Evolutionary conservation across 1,284 basidiomycete species (phyloP).

Genomic region (Xerocomus amazonicus): DNA sequence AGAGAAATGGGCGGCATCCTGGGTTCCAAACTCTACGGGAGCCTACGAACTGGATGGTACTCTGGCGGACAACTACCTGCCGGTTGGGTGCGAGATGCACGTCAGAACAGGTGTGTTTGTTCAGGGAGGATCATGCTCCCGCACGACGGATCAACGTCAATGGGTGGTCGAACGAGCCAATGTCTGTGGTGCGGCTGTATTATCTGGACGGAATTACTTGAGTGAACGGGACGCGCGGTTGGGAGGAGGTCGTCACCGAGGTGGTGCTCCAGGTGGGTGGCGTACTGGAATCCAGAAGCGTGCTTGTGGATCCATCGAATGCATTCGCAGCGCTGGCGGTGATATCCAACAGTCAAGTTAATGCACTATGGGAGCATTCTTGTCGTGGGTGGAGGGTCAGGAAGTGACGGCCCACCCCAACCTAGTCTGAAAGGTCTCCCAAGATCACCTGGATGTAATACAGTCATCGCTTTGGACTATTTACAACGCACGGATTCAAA

Average conservation of each 20-base stretch:
- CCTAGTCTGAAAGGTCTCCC: conserved; percentile 64
- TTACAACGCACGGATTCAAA: conserved; percentile 64
- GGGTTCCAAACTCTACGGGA: conserved; percentile 64
- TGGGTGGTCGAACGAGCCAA: conserved; percentile 62
- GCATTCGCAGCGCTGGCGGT: conserved; percentile 50
- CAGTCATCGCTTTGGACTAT: conserved; percentile 42
- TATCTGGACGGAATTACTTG: conserved; percentile 46
- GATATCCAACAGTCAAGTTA: conserved; percentile 68
- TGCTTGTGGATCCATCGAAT: no score
- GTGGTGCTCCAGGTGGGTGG: conserved; percentile 43
- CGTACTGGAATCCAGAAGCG: no score
- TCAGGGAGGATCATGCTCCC: conserved; percentile 69
- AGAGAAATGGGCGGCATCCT: conserved; percentile 57
- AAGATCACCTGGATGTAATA: conserved; percentile 40
- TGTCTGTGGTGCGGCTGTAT: conserved; percentile 63
- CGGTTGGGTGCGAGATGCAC: conserved; percentile 71
- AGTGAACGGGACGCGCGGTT: conserved; percentile 53
- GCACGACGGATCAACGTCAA: conserved; percentile 69
- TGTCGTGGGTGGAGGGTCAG: conserved; percentile 69
- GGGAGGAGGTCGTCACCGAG: conserved; percentile 46
- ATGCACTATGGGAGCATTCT: conserved; percentile 68
- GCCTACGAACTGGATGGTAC: conserved; percentile 71
- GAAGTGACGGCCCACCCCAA: conserved; percentile 61
- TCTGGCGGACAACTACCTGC: conserved; percentile 48
- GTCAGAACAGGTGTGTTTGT: conserved; percentile 71